These are phyloP conservation scores for Colletotrichum siamense DNA, from an alignment of 2,329 filamentous ascomycete genomes.

Conservation along the genomic window DNA sequence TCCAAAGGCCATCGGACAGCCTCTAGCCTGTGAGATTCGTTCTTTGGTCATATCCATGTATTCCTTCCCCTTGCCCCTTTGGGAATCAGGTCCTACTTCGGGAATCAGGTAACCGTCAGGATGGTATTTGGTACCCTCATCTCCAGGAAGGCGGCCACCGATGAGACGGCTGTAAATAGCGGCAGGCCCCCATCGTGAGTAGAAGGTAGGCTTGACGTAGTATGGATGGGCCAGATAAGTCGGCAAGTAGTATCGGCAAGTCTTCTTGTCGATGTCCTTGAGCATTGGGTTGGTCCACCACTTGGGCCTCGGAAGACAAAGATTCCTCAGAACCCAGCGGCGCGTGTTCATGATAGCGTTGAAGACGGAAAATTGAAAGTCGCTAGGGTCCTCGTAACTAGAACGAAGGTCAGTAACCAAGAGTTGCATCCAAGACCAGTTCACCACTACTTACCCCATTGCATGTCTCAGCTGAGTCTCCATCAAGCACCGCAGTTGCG, in stretches of 20 bases:
- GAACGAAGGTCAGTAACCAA: neutral
- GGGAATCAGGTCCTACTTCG: slow-evolving; percentile 26
- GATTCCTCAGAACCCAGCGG: slow-evolving; percentile 49
- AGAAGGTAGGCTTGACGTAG: slow-evolving; percentile 55
- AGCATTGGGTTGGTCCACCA: slow-evolving; percentile 31
- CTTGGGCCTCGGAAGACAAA: slow-evolving; percentile 52
- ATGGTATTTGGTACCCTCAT: slow-evolving; percentile 48
- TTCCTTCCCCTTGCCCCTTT: slow-evolving; percentile 24
- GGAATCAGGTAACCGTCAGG: slow-evolving; percentile 50
- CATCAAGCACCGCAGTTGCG: neutral
- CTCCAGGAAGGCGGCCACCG: slow-evolving; percentile 53
- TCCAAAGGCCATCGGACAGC: slow-evolving; percentile 6
- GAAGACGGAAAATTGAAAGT: neutral
- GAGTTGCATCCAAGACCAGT: neutral
- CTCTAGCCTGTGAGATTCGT: neutral
- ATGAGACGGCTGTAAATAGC: slow-evolving; percentile 48
- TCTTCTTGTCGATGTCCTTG: slow-evolving; percentile 36
- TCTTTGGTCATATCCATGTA: slow-evolving; percentile 14
- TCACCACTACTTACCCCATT: neutral
- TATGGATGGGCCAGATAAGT: slow-evolving; percentile 55
- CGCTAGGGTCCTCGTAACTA: slow-evolving; percentile 2
- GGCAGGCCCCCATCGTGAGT: slow-evolving; percentile 52
- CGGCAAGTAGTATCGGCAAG: slow-evolving; percentile 43
- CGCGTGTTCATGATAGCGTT: slow-evolving; percentile 43
- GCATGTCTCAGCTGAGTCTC: neutral